phyloP scores from a whole-genome alignment of 2,329 filamentous ascomycete species.

The Chalaropsis ovoidea region DNA sequence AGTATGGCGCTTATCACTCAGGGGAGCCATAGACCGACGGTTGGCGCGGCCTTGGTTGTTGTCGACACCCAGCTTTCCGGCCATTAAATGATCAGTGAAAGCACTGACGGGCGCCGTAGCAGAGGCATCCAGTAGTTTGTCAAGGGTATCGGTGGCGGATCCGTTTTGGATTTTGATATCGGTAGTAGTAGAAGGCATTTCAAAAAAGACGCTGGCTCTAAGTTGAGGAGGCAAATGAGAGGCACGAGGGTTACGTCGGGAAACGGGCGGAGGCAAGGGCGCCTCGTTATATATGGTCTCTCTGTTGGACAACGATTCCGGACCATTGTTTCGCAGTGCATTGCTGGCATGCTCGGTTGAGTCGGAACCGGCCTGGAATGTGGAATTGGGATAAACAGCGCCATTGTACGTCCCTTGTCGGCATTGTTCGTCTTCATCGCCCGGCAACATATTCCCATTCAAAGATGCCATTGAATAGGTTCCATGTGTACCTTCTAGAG shows the following conservation, averaged over 20 bases:
- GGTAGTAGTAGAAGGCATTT: constrained; percentile 49
- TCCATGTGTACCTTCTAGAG: constrained; percentile 3
- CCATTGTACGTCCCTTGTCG: constrained; percentile 2
- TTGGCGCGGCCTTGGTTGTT: constrained; percentile 58
- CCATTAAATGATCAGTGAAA: constrained; percentile 81
- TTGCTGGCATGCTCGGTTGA: constrained; percentile 15
- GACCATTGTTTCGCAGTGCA: neutral
- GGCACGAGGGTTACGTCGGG: constrained; percentile 13
- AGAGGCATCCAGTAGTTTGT: constrained; percentile 85
- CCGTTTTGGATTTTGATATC: constrained; percentile 56
- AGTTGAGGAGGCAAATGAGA: constrained; percentile 63
- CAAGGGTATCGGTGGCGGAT: constrained; percentile 79
- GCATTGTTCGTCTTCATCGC: neutral
- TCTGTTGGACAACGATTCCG: neutral
- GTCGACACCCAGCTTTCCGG: constrained; percentile 62
- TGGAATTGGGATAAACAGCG: constrained; percentile 5
- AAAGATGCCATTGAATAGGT: constrained; percentile 13
- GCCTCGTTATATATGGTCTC: constrained; percentile 10
- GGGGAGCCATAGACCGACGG: constrained; percentile 29
- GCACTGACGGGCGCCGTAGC: constrained; percentile 78
- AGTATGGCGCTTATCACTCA: constrained; percentile 37
- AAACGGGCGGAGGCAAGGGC: constrained; percentile 17
- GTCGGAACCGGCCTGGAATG: constrained; percentile 23
- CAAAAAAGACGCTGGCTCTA: constrained; percentile 85
- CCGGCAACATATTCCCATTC: constrained; percentile 14